Base-by-base conservation (phyloP, 164 flowering plant species). In the Tetracentron sinense region DNA sequence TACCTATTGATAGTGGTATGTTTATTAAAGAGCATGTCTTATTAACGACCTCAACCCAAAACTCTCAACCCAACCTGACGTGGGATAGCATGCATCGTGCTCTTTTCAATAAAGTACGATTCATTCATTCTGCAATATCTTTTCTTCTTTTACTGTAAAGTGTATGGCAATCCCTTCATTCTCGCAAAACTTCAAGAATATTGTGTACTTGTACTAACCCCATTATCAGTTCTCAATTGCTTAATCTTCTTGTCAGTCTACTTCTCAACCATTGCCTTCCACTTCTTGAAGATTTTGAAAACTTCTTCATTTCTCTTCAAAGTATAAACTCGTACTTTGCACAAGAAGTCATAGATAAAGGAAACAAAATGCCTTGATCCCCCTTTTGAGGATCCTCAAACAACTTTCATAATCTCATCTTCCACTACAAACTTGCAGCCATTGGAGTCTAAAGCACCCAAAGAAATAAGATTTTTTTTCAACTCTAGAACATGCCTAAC, bases 221-320 rank as follows among this genome's bases (percentile, higher is more conserved):
- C 60, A 46, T 54, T 64, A n/a, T 64, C 53, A 14, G 33, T 42
- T 35, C 67, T 54, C 5, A 64, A 28, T 0, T 14, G 16, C 20
- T 50, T 52, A 22, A 50, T 20, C 22, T 49, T 23, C 22, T 29
- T 17, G 12, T 47, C 27, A 7, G 46, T 31, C 8, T 62, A 23
- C 4, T 29, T 50, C 20, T 47, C 47, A 52, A 47, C 20, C 47
- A 50, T 7, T 1, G 17, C 44, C 23, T 65, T 56, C 44, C 44
- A 61, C 14, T 61, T 29, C 63, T 44, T 26, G 63, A 60, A 60
- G 3, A 7, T 4, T 8, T 48, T 19, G 52, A 48, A 48, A 8
- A 25, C 47, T 16, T 23, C 20, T 22, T 58, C 21, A 59, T 7
- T 33, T 4, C 38, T 33, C 38, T 33, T 33, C 8, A n/a, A 60